These are phyloP conservation scores for Annulohypoxylon maeteangense DNA, from an alignment of 495 filamentous ascomycete genomes.

Conservation along the genomic window DNA sequence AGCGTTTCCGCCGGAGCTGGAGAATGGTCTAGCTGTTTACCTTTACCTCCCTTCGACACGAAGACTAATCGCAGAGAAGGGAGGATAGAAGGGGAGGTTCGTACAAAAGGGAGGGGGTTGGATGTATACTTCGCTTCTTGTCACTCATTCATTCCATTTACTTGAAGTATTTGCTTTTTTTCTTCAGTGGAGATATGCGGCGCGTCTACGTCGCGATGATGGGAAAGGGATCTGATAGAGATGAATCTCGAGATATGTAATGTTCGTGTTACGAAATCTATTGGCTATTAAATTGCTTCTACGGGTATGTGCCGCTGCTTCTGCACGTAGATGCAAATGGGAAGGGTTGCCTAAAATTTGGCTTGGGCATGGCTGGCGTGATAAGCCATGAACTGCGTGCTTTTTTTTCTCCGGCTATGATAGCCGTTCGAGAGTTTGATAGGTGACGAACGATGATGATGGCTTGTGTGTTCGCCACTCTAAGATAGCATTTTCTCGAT, in stretches of 20 bases:
- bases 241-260: slow-evolving; percentile 20
- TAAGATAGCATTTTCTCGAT: not conserved
- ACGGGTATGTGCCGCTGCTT: not conserved
- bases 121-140: slow-evolving; percentile 38
- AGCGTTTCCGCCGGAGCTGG: slow-evolving; percentile 32
- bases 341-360: not conserved
- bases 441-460: not conserved
- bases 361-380: not conserved
- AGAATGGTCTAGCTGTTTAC: slow-evolving; percentile 13
- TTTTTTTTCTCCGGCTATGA: not conserved
- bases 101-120: slow-evolving; percentile 29
- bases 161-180: not conserved
- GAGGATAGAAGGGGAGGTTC: not conserved
- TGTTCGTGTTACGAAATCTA: slow-evolving; percentile 15
- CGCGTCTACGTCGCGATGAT: not conserved
- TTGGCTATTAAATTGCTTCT: not conserved
- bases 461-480: not conserved
- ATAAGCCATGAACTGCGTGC: not conserved
- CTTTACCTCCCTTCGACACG: not conserved
- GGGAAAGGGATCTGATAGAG: slow-evolving; percentile 5
- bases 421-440: not conserved
- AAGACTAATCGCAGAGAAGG: not conserved
- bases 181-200: slow-evolving; percentile 10
- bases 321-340: not conserved
- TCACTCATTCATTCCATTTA: slow-evolving; percentile 30